Conservation (phyloP, 2,329 filamentous ascomycete genomes). For the Penicillium sp. region DNA sequence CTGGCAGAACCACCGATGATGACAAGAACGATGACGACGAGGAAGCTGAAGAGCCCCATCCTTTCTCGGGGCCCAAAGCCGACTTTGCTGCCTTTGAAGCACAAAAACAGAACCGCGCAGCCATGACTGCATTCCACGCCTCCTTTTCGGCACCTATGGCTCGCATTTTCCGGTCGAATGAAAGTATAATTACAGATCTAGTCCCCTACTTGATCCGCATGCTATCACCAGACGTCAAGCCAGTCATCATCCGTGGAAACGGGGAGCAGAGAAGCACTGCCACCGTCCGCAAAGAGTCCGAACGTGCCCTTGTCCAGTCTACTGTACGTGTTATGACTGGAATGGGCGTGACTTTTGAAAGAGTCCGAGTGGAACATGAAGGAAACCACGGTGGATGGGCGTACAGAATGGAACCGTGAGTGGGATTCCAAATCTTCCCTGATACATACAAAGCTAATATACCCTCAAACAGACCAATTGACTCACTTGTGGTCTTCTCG, state of each 20-base stretch:
- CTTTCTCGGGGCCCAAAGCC: constrained; percentile 79
- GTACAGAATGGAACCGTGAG: constrained; percentile 92
- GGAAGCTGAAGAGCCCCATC: constrained; percentile 56
- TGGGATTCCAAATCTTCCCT: constrained; percentile 28
- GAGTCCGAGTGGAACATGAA: constrained; percentile 73
- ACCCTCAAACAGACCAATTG: constrained; percentile 58
- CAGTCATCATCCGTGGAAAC: constrained; percentile 75
- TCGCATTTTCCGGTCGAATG: constrained; percentile 74
- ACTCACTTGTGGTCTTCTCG: constrained; percentile 69
- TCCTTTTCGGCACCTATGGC: constrained; percentile 70
- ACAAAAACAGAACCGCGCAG: constrained; percentile 72
- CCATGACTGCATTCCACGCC: constrained; percentile 71
- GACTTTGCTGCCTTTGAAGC: constrained; percentile 80
- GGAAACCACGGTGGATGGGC: constrained; percentile 68
- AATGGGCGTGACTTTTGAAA: constrained; percentile 76
- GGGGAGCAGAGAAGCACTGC: constrained; percentile 67
- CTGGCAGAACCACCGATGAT: constrained; percentile 49
- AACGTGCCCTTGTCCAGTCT: constrained; percentile 75
- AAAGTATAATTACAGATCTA: constrained; percentile 76
- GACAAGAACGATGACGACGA: constrained; percentile 48
- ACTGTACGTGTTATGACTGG: constrained; percentile 82
- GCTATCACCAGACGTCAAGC: constrained; percentile 85
- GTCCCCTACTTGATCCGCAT: constrained; percentile 82
- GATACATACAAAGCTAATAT: constrained; percentile 9
- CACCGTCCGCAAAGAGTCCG: constrained; percentile 82